phyloP scores from a whole-genome alignment of 495 filamentous ascomycete species.

The Xylaria flabelliformis region DNA sequence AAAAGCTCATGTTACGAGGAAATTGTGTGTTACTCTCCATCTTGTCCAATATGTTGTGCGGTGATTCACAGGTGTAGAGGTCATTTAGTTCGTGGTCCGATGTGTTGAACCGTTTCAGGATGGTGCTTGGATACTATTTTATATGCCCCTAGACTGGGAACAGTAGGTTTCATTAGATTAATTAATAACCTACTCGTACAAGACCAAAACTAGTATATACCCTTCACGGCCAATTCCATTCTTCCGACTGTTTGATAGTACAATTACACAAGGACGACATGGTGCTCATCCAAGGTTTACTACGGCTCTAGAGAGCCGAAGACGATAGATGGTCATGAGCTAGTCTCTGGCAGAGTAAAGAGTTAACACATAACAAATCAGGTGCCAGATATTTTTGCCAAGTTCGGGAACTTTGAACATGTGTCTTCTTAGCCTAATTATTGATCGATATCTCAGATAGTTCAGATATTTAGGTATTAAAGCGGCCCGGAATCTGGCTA shows the following conservation, averaged over 20 bases:
- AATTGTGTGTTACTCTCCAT: background rate
- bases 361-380: background rate
- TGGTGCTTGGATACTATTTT: background rate
- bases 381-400: background rate
- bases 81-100: background rate
- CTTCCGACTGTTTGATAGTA: slow-evolving; percentile 1
- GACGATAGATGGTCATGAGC: background rate
- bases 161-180: background rate
- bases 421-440: no score
- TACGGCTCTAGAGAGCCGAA: background rate
- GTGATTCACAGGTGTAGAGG: background rate
- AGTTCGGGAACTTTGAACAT: no score
- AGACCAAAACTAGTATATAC: background rate
- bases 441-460: no score
- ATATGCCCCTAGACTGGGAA: background rate
- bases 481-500: no score
- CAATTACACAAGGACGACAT: background rate
- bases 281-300: background rate
- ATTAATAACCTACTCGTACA: background rate
- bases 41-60: background rate
- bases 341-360: background rate
- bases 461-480: no score
- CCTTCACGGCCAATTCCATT: background rate
- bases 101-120: background rate
- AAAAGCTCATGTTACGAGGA: background rate